Conservation (phyloP, 331 rosid species). For the Rhamnella rubrinervis region DNA sequence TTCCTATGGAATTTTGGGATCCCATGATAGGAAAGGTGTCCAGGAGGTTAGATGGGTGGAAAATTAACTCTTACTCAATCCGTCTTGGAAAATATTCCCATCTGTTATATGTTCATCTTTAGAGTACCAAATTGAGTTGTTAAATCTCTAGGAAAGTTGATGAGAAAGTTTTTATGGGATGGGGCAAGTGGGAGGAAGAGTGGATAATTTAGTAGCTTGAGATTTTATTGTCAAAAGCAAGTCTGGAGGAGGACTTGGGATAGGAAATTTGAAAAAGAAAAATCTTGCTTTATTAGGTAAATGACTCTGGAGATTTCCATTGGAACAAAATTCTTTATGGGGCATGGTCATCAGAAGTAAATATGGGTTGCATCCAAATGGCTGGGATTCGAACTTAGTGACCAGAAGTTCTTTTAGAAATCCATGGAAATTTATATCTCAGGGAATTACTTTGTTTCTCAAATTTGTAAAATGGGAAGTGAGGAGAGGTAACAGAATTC, state of each 20-base stretch:
- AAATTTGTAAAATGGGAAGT: neutral
- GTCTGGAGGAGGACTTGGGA: neutral
- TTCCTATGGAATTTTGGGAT: neutral
- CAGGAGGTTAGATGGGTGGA: neutral
- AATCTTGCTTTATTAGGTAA: neutral
- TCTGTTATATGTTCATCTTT: neutral
- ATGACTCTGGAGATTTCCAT: neutral
- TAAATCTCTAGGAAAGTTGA: neutral
- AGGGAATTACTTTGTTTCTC: too few relatives aligned
- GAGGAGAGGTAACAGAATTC: neutral
- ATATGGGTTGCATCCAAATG: neutral
- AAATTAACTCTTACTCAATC: neutral
- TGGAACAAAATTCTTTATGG: too few relatives aligned
- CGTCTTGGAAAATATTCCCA: neutral
- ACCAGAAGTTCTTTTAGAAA: neutral
- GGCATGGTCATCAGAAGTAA: neutral
- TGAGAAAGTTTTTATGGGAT: neutral
- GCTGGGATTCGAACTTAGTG: neutral
- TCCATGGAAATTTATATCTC: neutral
- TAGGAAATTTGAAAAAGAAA: neutral
- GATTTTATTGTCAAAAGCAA: neutral
- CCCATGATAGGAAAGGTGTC: neutral
- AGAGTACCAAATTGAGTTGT: neutral
- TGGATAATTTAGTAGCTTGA: too few relatives aligned
- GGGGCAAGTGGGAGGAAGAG: neutral